These are phyloP conservation scores for Angomonas deanei DNA, from an alignment of 208 protist species.

Conservation along the genomic window DNA sequence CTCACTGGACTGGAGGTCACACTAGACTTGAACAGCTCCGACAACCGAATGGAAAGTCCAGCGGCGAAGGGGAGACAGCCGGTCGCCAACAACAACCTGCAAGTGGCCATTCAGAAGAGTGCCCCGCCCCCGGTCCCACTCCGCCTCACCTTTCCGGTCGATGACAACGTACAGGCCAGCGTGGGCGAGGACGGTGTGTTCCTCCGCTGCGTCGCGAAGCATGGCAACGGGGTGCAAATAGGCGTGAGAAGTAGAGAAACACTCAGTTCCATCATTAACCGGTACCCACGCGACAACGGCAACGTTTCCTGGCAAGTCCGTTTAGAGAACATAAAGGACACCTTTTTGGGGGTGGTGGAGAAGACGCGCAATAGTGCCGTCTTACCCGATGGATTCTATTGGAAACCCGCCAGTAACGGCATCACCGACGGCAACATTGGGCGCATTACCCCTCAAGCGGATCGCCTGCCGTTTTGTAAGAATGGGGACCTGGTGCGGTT, in stretches of 20 bases:
- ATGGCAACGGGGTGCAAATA: conserved; percentile 41
- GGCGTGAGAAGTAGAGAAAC: conserved; percentile 74
- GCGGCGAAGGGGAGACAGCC: too few species aligned
- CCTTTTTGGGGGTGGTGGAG: conserved; percentile 75
- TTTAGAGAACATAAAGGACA: conserved; percentile 54
- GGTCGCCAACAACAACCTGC: not conserved
- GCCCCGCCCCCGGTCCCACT: conserved; percentile 8
- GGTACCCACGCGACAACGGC: conserved; percentile 48
- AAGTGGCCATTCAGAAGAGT: not conserved
- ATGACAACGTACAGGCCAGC: conserved; percentile 58
- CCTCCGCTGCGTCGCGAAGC: conserved; percentile 47
- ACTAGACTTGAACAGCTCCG: conserved; percentile 44
- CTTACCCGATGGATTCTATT: conserved; percentile 76
- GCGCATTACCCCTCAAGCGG: conserved; percentile 20
- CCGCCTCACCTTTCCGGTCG: conserved; percentile 53
- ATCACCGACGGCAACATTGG: conserved; percentile 60
- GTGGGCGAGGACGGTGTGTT: conserved; percentile 44
- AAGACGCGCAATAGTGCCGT: conserved; percentile 20
- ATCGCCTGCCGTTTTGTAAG: conserved; percentile 48
- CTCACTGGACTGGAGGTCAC: conserved; percentile 37
- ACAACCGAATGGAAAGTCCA: conserved; percentile 10
- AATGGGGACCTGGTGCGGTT: conserved; percentile 59
- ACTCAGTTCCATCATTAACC: conserved; percentile 27
- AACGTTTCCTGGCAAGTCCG: conserved; percentile 66
- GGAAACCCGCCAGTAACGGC: conserved; percentile 52